Base-by-base conservation (phyloP, 2,329 filamentous ascomycete genomes). In the Colletotrichum salicis region DNA sequence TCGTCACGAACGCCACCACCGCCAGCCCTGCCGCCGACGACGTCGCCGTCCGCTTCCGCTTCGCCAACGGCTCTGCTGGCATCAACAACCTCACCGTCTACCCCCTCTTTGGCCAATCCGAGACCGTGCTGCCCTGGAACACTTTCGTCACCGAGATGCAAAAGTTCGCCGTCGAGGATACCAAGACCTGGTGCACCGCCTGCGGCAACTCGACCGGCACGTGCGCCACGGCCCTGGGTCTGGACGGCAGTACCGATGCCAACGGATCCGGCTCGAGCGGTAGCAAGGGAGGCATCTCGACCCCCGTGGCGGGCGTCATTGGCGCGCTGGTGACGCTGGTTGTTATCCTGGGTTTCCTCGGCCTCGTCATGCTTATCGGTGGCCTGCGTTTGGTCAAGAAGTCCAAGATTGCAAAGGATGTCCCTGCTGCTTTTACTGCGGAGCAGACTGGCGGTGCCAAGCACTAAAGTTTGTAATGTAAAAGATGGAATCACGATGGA, bases 251-350 rank as follows among this genome's bases (percentile, higher is more conserved):
- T 41, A 73, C 75, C 13, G 71, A 76, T 4, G 71, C 78, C 10
- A 76, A 76, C 56, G 75, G 74, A 22, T 77, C 76, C 22, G 75
- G 65, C 6, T 73, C 77, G 3, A 68, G 76, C 29, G 77, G 77
- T n/a, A 71, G 75, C 48, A 74, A 76, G 24, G 79, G 82, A 63
- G 87, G 88, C 10, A 85, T 97, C 33, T 92, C 91, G 62, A 89
- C 86, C 48, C 87, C 89, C 6, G 90, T 95, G n/a, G 94, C 93
- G 0, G 94, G 94, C 15, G 94, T 96, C 5, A 95, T 97, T 62
- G 91, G 94, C 56, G 93, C 94, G 55, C 81, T 95, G 74, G 85
- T 93, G 48, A 88, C 88, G 63, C 80, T 90, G 5, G 83, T 83
- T 11, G 85, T 88, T 12, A 82, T 89, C 19, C 80, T 88, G 52